A percentile compares a stretch with the other conserved stretches of the same genome.
Evolutionary conservation across 441 rosid species (phyloP).

Genomic region (Brassica hybrid): DNA sequence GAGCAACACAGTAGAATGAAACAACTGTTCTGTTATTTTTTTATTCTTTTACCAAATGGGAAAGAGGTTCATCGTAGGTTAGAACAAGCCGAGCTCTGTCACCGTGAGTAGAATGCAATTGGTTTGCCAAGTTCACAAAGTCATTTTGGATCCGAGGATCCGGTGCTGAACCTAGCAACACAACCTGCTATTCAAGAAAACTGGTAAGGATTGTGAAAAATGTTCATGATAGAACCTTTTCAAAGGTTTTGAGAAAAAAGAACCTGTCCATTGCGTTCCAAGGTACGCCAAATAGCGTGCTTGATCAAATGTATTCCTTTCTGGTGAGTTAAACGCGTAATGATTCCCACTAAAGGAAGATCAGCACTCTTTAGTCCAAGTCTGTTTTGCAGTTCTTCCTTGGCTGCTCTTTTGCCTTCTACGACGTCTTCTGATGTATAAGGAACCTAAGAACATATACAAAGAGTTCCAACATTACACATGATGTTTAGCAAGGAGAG

Average conservation of each 20-base stretch:
- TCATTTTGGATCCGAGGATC: constrained; percentile 97
- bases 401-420: constrained; percentile 95
- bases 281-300: constrained; percentile 84
- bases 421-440: constrained; percentile 81
- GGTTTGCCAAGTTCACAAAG: constrained; percentile 82
- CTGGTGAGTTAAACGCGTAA: constrained; percentile 94
- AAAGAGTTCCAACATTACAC: constrained; percentile 14
- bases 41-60: constrained; percentile 70
- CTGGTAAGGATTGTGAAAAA: constrained; percentile 2
- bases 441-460: constrained; percentile 56
- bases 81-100: constrained; percentile 85
- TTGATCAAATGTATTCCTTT: constrained; percentile 97
- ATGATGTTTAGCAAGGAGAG: not conserved
- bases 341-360: constrained; percentile 84
- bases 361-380: constrained; percentile 70
- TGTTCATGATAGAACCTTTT: not conserved
- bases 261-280: constrained; percentile 93
- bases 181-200: constrained; percentile 60
- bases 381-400: constrained; percentile 81
- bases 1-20: not conserved
- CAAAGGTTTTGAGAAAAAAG: not conserved
- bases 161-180: constrained; percentile 96
- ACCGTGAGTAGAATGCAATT: constrained; percentile 68
- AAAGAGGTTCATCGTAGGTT: constrained; percentile 96
- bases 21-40: not conserved